Conservation (phyloP, 495 filamentous ascomycete genomes). For the Penicillium paradoxum region DNA sequence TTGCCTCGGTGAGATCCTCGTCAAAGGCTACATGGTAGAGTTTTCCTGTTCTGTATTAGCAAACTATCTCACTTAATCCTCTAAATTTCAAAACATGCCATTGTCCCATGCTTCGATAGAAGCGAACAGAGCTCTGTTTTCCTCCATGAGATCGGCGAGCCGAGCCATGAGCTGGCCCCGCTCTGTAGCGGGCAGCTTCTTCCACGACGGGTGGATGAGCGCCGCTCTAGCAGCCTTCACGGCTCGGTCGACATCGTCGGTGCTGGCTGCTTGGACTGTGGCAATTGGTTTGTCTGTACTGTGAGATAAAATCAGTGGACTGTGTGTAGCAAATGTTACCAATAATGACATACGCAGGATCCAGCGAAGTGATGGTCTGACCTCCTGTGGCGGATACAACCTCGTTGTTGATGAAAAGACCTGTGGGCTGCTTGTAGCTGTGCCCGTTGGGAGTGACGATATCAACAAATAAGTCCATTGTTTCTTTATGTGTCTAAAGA, state of each 20-base stretch:
- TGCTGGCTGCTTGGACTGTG: conserved; percentile 72
- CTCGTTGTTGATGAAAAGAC: conserved; percentile 95
- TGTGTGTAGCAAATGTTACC: neutral
- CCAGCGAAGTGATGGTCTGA: conserved; percentile 69
- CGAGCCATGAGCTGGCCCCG: conserved; percentile 71
- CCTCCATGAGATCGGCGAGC: conserved; percentile 65
- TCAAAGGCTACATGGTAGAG: conserved; percentile 67
- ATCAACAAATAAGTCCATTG: conserved; percentile 43
- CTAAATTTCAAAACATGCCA: conserved; percentile 35
- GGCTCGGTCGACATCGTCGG: conserved; percentile 77
- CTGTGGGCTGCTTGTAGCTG: conserved; percentile 71
- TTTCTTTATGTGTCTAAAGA: neutral
- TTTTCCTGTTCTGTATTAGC: conserved; percentile 45
- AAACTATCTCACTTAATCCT: neutral
- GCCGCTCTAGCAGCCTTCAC: conserved; percentile 79
- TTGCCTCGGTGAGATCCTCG: conserved; percentile 68
- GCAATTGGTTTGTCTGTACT: conserved; percentile 81
- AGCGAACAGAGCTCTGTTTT: conserved; percentile 69
- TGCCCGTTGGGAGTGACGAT: conserved; percentile 85
- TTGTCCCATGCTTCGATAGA: conserved; percentile 95
- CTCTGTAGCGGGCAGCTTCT: conserved; percentile 63
- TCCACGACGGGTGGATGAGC: conserved; percentile 73
- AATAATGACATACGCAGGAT: conserved; percentile 49
- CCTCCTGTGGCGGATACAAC: conserved; percentile 70
- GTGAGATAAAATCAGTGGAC: conserved; percentile 46